A percentile compares a stretch with the other conserved stretches of the same genome.
Conservation (phyloP, 345 rosid genomes). For the Salix koriyanagi region DNA sequence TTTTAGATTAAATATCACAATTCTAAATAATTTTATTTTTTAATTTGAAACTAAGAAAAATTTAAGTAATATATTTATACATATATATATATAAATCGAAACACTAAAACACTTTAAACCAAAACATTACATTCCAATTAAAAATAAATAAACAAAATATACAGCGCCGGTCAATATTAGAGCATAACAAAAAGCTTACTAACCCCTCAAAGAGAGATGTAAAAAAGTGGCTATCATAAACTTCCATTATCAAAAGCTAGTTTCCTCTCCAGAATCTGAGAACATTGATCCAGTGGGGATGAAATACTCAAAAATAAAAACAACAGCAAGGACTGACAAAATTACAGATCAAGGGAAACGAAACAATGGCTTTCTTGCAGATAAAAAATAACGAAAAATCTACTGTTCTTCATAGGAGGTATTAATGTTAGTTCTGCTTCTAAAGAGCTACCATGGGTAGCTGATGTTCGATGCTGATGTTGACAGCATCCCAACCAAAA, state of each 20-base stretch:
- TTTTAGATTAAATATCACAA: no score
- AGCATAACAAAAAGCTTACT: neutral
- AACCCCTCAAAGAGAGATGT: neutral
- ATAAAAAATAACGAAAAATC: neutral
- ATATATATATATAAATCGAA: no score
- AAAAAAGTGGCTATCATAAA: neutral
- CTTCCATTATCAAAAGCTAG: neutral
- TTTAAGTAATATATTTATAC: no score
- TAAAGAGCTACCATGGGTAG: conserved; percentile 5
- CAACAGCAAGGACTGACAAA: neutral
- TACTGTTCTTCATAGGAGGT: conserved; percentile 7
- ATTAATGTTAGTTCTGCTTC: conserved; percentile 26
- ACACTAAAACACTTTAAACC: no score
- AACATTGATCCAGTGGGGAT: neutral
- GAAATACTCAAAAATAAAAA: neutral
- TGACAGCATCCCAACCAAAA: conserved; percentile 13
- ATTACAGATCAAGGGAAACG: neutral
- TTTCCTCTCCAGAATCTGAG: neutral
- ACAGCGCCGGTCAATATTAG: neutral
- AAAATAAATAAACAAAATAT: neutral
- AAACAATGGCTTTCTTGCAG: neutral
- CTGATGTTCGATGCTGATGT: conserved; percentile 9
- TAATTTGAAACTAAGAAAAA: no score
- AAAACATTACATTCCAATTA: no score
- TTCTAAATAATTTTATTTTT: no score